Conservation (phyloP, 2,329 filamentous ascomycete genomes). For the Phialemoniopsis sp. region DNA sequence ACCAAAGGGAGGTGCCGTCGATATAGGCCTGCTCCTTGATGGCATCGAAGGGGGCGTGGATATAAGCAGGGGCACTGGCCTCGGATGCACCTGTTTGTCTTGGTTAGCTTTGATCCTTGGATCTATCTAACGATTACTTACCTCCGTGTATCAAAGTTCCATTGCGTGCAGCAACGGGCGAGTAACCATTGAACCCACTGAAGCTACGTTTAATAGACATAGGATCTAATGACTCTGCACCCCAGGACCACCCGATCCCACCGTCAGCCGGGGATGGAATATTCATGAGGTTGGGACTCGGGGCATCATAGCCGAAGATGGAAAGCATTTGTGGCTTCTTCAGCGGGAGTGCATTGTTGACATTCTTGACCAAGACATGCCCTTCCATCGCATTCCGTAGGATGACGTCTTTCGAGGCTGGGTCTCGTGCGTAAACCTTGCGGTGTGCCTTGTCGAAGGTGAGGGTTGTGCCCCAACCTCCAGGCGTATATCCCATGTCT, state of each 20-base stretch:
- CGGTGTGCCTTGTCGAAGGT: slow-evolving; percentile 47
- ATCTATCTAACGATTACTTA: too few relatives aligned
- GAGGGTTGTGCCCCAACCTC: slow-evolving; percentile 53
- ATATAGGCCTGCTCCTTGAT: slow-evolving; percentile 43
- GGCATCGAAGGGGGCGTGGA: slow-evolving; percentile 40
- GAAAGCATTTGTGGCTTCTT: slow-evolving; percentile 51
- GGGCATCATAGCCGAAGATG: slow-evolving; percentile 60
- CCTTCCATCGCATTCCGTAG: slow-evolving; percentile 51
- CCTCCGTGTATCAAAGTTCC: too few relatives aligned
- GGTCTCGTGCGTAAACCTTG: slow-evolving; percentile 46
- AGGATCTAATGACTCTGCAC: too few relatives aligned
- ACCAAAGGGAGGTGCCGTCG: slow-evolving; percentile 52
- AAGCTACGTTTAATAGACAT: too few relatives aligned
- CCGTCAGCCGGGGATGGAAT: too few relatives aligned
- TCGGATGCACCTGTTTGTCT: slow-evolving; percentile 49
- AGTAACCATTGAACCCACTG: too few relatives aligned
- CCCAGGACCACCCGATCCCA: too few relatives aligned
- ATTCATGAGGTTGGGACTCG: too few relatives aligned
- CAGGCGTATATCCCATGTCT: slow-evolving; percentile 39
- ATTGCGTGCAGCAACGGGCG: too few relatives aligned
- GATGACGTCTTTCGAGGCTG: slow-evolving; percentile 35
- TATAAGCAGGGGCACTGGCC: slow-evolving; percentile 42
- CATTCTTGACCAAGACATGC: slow-evolving; percentile 76
- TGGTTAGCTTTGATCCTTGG: slow-evolving; percentile 44
- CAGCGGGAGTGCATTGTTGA: slow-evolving; percentile 57